phyloP scores from a whole-genome alignment of 2,329 filamentous ascomycete genomes.

The Dactylellina leptospora region DNA sequence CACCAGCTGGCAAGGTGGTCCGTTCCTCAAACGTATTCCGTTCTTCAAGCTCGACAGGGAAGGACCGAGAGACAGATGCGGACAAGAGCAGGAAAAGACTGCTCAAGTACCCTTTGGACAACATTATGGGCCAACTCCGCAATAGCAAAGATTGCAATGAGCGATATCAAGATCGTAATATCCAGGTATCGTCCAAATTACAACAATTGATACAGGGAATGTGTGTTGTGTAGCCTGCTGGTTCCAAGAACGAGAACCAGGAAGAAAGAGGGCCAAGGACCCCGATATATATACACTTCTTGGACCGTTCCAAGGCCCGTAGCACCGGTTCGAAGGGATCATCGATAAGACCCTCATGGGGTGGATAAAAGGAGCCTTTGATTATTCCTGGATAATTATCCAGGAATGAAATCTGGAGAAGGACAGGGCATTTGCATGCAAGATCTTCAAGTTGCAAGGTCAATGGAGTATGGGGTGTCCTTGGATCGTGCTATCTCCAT shows the following conservation, averaged over 20 bases:
- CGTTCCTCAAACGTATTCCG: background rate
- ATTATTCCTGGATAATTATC: too few species aligned
- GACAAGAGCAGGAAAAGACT: constrained; percentile 35
- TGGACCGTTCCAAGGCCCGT: constrained; percentile 12
- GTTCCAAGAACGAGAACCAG: constrained; percentile 35
- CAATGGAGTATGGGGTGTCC: background rate
- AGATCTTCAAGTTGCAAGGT: constrained; percentile 3
- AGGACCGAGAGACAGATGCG: constrained; percentile 23
- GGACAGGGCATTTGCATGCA: constrained; percentile 1
- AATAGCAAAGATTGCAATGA: background rate
- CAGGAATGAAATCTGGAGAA: constrained; percentile 43
- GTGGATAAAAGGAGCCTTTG: constrained; percentile 36
- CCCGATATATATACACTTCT: constrained; percentile 47
- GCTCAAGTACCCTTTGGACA: constrained; percentile 37
- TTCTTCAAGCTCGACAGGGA: background rate
- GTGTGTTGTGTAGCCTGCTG: constrained; percentile 26
- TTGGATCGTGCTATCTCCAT: too few species aligned
- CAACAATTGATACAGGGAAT: constrained; percentile 32
- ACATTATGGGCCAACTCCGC: constrained; percentile 15
- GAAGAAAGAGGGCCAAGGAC: constrained; percentile 25
- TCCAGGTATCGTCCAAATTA: constrained; percentile 12
- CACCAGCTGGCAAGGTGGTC: constrained; percentile 15
- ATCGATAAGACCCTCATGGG: constrained; percentile 25
- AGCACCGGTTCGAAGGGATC: constrained; percentile 28
- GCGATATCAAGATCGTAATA: constrained; percentile 28